A percentile compares a stretch with the other conserved stretches of the same genome.
phyloP scores from a whole-genome alignment of 2,329 filamentous ascomycete species.

The Chrysosporium queenslandicum region DNA sequence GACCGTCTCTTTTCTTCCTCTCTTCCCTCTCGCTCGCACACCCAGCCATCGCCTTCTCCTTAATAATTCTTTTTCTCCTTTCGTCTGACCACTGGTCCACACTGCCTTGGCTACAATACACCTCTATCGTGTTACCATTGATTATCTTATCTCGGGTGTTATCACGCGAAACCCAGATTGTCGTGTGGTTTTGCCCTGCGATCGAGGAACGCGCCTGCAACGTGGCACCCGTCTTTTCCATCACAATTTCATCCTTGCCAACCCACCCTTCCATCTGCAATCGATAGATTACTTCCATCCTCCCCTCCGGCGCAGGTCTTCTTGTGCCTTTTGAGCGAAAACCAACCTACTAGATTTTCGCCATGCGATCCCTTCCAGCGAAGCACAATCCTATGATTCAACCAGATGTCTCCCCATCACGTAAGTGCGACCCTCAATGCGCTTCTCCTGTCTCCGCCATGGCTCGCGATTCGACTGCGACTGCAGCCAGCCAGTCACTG shows the following conservation, averaged over 20 bases:
- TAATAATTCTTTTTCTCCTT: neutral
- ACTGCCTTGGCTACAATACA: neutral
- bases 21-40: neutral
- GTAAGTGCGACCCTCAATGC: constrained; percentile 29
- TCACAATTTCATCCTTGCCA: constrained; percentile 10
- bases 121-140: neutral
- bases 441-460: neutral
- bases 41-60: neutral
- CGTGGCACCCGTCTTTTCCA: constrained; percentile 30
- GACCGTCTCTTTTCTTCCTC: neutral
- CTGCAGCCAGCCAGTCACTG: neutral
- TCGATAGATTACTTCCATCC: neutral
- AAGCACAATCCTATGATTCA: constrained; percentile 40
- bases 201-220: constrained; percentile 34
- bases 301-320: constrained; percentile 1
- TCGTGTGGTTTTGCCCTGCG: constrained; percentile 3
- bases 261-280: constrained; percentile 3
- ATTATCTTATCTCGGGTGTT: constrained; percentile 1
- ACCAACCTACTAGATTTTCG: constrained; percentile 18
- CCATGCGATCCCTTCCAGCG: constrained; percentile 39
- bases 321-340: neutral
- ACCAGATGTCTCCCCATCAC: constrained; percentile 34
- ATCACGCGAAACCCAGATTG: neutral
- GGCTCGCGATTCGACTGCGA: neutral
- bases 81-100: neutral